phyloP scores from a whole-genome alignment of 2,329 filamentous ascomycete genomes.

The Endocalyx cinctus region DNA sequence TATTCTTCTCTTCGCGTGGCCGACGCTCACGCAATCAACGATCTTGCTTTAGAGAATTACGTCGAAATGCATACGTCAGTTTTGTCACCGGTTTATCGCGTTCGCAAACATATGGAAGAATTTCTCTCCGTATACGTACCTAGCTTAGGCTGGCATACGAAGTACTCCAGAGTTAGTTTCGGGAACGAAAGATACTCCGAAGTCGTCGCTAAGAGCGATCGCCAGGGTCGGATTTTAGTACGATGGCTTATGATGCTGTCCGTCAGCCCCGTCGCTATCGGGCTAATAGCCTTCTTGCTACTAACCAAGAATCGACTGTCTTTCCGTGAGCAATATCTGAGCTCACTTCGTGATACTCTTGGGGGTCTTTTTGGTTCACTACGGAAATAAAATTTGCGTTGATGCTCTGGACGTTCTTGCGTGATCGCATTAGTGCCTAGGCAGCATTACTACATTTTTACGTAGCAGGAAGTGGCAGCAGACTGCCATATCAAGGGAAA shows the following conservation, averaged over 20 bases:
- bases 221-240: conserved; percentile 61
- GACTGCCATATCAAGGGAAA: not conserved
- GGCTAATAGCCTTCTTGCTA: conserved; percentile 15
- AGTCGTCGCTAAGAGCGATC: conserved; percentile 64
- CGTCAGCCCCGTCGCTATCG: conserved; percentile 17
- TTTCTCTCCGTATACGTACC: conserved; percentile 72
- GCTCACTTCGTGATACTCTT: conserved; percentile 6
- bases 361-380: not conserved
- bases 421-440: too few species aligned
- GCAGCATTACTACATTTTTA: too few species aligned
- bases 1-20: conserved; percentile 71
- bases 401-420: not conserved
- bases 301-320: conserved; percentile 6
- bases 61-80: conserved; percentile 89
- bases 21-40: conserved; percentile 87
- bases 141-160: conserved; percentile 78
- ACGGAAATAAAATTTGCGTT: not conserved
- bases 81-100: conserved; percentile 67
- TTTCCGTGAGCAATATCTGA: conserved; percentile 3
- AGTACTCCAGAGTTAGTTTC: conserved; percentile 90
- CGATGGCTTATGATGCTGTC: conserved; percentile 34
- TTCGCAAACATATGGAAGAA: conserved; percentile 86
- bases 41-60: conserved; percentile 87
- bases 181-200: conserved; percentile 88
- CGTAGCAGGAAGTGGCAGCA: not conserved